phyloP scores from a whole-genome alignment of 192 early-diverging fungal species.

The Backusella westeae region DNA sequence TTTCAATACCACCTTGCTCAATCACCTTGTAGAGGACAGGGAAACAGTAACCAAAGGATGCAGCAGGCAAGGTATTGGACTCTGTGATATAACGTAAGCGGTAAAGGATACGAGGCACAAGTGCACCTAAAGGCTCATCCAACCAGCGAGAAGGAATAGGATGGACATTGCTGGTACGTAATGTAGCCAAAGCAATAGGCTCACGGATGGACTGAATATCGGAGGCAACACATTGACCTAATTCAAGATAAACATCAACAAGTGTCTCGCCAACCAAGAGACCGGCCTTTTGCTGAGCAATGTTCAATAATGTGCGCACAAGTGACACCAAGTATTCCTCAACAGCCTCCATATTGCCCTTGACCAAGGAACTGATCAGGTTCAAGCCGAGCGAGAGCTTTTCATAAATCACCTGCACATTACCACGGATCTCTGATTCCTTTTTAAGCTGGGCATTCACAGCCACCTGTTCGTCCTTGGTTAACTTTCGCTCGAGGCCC shows the following conservation, averaged over 20 bases:
- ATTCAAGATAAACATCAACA: conserved; percentile 53
- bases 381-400: conserved; percentile 62
- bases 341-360: conserved; percentile 53
- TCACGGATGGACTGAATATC: conserved; percentile 39
- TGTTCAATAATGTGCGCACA: conserved; percentile 52
- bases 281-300: conserved; percentile 48
- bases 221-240: conserved; percentile 45
- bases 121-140: conserved; percentile 44
- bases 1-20: conserved; percentile 59
- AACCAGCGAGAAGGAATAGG: conserved; percentile 48
- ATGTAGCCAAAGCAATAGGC: conserved; percentile 47
- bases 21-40: conserved; percentile 66
- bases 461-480: conserved; percentile 74
- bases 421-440: conserved; percentile 68
- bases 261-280: conserved; percentile 58
- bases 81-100: conserved; percentile 64
- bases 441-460: conserved; percentile 69
- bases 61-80: conserved; percentile 49
- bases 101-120: conserved; percentile 64
- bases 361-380: conserved; percentile 61
- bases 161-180: conserved; percentile 45
- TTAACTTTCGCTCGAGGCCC: conserved; percentile 51
- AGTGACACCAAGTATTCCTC: conserved; percentile 57
- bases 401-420: conserved; percentile 52
- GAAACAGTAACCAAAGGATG: conserved; percentile 66